Percentiles rank a stretch among this genome's conserved stretches.
Evolutionary conservation across 2,329 filamentous ascomycete species (phyloP).

Genomic region (Nothopassalora personata): DNA sequence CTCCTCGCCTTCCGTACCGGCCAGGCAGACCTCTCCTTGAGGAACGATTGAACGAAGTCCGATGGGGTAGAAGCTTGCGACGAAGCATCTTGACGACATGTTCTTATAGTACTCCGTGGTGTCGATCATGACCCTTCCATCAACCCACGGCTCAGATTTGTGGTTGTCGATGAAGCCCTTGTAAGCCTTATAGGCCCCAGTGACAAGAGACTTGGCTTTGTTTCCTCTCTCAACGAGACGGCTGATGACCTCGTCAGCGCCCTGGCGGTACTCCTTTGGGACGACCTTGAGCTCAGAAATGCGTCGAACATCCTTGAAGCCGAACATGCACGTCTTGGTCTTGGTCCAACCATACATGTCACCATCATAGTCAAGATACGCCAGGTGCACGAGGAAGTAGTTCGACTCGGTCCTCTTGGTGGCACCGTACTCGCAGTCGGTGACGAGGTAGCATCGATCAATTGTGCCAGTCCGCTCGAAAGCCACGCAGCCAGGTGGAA

Average conservation of each 20-base stretch:
- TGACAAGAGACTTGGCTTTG: neutral
- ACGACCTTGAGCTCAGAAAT: neutral
- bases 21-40: neutral
- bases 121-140: neutral
- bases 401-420: neutral
- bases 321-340: neutral
- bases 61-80: neutral
- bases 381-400: constrained; percentile 26
- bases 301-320: neutral
- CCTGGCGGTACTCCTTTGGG: neutral
- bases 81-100: neutral
- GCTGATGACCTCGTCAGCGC: neutral
- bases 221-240: neutral
- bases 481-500: constrained; percentile 30
- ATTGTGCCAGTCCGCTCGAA: constrained; percentile 8
- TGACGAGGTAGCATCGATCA: neutral
- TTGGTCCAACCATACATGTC: constrained; percentile 30
- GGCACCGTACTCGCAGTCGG: neutral
- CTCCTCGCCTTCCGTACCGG: neutral
- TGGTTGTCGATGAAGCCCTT: neutral
- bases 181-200: neutral
- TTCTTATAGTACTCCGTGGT: neutral
- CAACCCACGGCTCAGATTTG: neutral
- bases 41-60: neutral
- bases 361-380: constrained; percentile 36